A percentile compares a stretch with the other conserved stretches of the same genome.
Conservation (phyloP, 2,329 filamentous ascomycete species). For the Pseudocercospora vitis region DNA sequence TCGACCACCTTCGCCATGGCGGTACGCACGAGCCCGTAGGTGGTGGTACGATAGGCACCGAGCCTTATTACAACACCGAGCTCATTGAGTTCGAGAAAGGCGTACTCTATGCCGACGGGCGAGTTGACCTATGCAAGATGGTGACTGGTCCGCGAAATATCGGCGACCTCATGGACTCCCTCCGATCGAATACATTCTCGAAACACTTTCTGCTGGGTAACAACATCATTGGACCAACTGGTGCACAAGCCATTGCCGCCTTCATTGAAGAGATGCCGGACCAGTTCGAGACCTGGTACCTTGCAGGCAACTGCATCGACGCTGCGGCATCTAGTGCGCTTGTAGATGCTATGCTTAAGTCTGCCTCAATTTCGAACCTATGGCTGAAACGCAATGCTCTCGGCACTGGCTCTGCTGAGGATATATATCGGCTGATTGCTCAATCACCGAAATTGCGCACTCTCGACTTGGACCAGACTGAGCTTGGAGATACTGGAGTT, state of each 20-base stretch:
- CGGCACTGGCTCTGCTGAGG: slow-evolving; percentile 40
- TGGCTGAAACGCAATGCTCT: slow-evolving; percentile 59
- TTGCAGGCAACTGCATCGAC: slow-evolving; percentile 57
- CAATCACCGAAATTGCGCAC: slow-evolving; percentile 48
- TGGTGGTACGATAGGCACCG: slow-evolving; percentile 30
- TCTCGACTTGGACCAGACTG: slow-evolving; percentile 56
- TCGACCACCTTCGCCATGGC: slow-evolving; percentile 37
- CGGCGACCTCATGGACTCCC: slow-evolving; percentile 50
- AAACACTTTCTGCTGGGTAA: slow-evolving; percentile 57
- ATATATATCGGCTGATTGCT: slow-evolving; percentile 50
- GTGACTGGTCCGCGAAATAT: slow-evolving; percentile 56
- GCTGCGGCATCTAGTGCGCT: slow-evolving; percentile 44
- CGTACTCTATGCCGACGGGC: slow-evolving; percentile 53
- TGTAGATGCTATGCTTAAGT: slow-evolving; percentile 48
- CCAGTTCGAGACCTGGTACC: slow-evolving; percentile 57
- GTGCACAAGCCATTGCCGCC: slow-evolving; percentile 48
- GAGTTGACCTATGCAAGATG: slow-evolving; percentile 59
- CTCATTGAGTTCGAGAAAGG: slow-evolving; percentile 43
- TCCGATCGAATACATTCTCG: slow-evolving; percentile 51
- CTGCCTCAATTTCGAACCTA: slow-evolving; percentile 49
- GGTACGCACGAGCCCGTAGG: slow-evolving; percentile 30
- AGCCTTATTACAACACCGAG: slow-evolving; percentile 39
- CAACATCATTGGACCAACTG: slow-evolving; percentile 55
- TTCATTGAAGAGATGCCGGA: slow-evolving; percentile 50
- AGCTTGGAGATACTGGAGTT: slow-evolving; percentile 52